Percentiles rank a stretch among this genome's conserved stretches.
Conservation (phyloP, 2,329 filamentous ascomycete genomes). For the Fusarium papillatum region DNA sequence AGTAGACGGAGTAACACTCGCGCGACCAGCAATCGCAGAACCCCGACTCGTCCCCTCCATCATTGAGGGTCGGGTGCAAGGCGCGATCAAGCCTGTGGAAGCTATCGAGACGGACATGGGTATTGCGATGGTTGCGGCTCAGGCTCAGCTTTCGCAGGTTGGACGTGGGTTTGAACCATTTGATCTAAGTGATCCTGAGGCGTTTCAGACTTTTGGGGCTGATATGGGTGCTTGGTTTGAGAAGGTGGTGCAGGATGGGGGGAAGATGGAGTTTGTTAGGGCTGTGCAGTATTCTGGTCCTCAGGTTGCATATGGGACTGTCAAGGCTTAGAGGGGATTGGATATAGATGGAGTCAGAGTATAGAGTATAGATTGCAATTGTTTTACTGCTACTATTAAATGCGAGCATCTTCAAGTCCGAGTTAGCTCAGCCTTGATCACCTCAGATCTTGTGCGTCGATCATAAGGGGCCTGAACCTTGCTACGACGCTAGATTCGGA, state of each 20-base stretch:
- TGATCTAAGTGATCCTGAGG: constrained; percentile 36
- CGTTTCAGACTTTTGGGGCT: constrained; percentile 32
- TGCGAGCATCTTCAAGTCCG: background rate
- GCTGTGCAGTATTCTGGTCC: constrained; percentile 40
- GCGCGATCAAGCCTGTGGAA: constrained; percentile 29
- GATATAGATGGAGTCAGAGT: background rate
- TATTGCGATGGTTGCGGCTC: constrained; percentile 12
- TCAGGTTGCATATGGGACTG: constrained; percentile 28
- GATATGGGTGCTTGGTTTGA: constrained; percentile 42
- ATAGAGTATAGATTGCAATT: background rate
- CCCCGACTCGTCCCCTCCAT: constrained; percentile 47
- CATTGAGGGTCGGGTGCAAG: constrained; percentile 36
- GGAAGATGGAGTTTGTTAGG: constrained; percentile 44
- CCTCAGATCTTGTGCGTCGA: background rate
- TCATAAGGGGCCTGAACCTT: background rate
- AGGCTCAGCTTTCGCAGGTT: constrained; percentile 37
- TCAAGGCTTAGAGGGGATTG: constrained; percentile 4
- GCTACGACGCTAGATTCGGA: background rate
- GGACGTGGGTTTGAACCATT: constrained; percentile 43
- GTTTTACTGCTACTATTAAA: background rate
- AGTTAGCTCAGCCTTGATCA: background rate
- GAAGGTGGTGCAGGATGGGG: constrained; percentile 41
- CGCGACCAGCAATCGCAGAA: constrained; percentile 49
- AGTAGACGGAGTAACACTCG: constrained; percentile 72
- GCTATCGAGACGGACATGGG: constrained; percentile 28